phyloP scores from a whole-genome alignment of 352 stramenopile species.

The Pythium brachiatum region DNA sequence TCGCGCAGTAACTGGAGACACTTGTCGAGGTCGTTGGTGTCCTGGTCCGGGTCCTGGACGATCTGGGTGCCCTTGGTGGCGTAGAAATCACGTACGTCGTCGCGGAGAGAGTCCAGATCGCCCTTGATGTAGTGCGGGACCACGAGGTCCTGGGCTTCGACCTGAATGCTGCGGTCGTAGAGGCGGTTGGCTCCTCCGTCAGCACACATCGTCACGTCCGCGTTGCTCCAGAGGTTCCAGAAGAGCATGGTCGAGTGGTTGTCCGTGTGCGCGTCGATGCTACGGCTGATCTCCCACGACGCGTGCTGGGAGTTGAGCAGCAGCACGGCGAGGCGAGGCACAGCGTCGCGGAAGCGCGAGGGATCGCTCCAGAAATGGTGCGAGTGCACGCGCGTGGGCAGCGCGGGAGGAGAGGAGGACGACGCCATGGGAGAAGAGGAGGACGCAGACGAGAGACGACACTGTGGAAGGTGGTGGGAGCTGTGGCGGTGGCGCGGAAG shows the following conservation, averaged over 20 bases:
- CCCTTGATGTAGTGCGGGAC: slow-evolving; percentile 92
- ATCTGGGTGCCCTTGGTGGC: slow-evolving; percentile 53
- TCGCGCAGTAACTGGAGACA: slow-evolving; percentile 70
- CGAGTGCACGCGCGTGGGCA: slow-evolving; percentile 35
- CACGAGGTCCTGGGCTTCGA: slow-evolving; percentile 39
- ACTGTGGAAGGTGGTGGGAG: background rate
- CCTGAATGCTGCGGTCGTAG: slow-evolving; percentile 61
- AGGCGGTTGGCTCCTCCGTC: slow-evolving; percentile 96
- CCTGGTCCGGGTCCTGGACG: slow-evolving; percentile 80
- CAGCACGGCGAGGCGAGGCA: slow-evolving; percentile 54
- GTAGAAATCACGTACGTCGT: slow-evolving; percentile 89
- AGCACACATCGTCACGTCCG: slow-evolving; percentile 84
- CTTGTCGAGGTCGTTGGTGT: slow-evolving; percentile 96
- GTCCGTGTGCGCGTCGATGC: slow-evolving; percentile 19
- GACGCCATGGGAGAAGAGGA: slow-evolving; percentile 5
- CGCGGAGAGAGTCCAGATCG: slow-evolving; percentile 93
- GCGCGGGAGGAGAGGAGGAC: slow-evolving; percentile 9
- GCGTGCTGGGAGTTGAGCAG: slow-evolving; percentile 51
- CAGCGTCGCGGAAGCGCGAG: slow-evolving; percentile 16
- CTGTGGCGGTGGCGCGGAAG: background rate
- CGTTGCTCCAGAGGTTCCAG: slow-evolving; percentile 66
- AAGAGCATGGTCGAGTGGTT: slow-evolving; percentile 48
- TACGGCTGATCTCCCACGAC: slow-evolving; percentile 40
- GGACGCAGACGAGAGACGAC: background rate
- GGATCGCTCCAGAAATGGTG: slow-evolving; percentile 57